Conservation (phyloP, 225 moss, liverwort and hornwort genomes). For the Pseudoscleropodium purum region DNA sequence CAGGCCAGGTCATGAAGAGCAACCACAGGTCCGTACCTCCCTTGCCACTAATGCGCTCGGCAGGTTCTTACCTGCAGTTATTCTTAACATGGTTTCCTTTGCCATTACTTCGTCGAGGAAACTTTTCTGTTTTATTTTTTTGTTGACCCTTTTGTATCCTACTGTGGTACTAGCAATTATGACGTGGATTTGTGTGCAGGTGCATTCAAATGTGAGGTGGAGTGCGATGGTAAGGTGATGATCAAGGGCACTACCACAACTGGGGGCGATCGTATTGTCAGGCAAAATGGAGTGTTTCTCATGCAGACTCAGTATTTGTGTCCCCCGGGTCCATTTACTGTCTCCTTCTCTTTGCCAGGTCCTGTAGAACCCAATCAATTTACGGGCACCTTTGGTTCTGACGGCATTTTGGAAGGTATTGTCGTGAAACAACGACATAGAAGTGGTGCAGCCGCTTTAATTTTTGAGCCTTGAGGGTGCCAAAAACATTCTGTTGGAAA, state of each 20-base stretch:
- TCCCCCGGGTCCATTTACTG: conserved; percentile 50
- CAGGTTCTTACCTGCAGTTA: neutral
- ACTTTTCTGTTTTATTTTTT: neutral
- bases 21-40: neutral
- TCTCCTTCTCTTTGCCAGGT: conserved; percentile 61
- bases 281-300: conserved; percentile 55
- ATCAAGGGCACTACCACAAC: conserved; percentile 94
- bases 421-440: conserved; percentile 55
- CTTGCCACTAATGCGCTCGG: neutral
- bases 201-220: conserved; percentile 96
- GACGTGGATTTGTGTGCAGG: conserved; percentile 31
- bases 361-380: conserved; percentile 64
- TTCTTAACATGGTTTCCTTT: neutral
- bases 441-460: conserved; percentile 48
- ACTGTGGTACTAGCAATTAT: neutral
- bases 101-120: neutral
- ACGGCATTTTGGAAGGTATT: conserved; percentile 60
- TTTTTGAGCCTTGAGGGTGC: conserved; percentile 42
- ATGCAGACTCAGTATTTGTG: conserved; percentile 61
- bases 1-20: neutral
- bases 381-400: conserved; percentile 61
- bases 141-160: neutral
- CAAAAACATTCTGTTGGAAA: neutral
- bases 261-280: conserved; percentile 68
- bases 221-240: conserved; percentile 91